Base-by-base conservation (phyloP, 2,329 filamentous ascomycete species). In the Colletotrichum destructivum region DNA sequence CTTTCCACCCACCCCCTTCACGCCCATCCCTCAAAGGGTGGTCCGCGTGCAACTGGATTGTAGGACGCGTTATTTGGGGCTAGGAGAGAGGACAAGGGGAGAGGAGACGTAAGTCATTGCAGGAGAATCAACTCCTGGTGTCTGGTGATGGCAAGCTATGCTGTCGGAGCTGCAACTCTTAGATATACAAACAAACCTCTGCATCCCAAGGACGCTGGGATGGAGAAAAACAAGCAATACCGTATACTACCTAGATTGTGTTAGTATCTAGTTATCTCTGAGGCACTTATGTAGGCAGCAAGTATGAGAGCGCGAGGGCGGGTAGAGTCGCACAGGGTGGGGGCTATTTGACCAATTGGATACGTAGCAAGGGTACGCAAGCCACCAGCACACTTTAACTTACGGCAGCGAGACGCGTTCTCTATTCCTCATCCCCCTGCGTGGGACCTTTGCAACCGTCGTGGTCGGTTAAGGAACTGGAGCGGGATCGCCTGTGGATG, bases 11-110 rank as follows among this genome's bases (percentile, higher is more conserved):
- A 9, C 23, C 46, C 38, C 38, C n/a, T 56, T 26, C 26, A 52
- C 46, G 42, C 31, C n/a, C 23, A 68, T 23, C 44, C 49, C 38
- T 38, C 35, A n/a, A 42, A 21, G 12, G 55, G 7, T 52, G 23
- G 55, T 44, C 8, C 44, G 46, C 62, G 60, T 40, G n/a, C 42
- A 35, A 52, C 52, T 38, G 31, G 47, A 40, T 21, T 57, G 57
- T 71, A 57, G 64, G 46, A 55, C 64, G 38, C 57, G 47, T 11
- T 63, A 47, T 71, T 63, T 69, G 59, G 54, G 23, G 49, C 59
- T 60, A 69, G 38, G 59, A 31, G 46, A 69, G 16, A 26, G 56
- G 44, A 16, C 26, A 59, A 47, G 61, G 35, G 21, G 16, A n/a
- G 2, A 4, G 13, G 38, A 42, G 35, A 42, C 16, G 42, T n/a